Evolutionary conservation across 225 moss, liverwort and hornwort species (phyloP), one percentile per base, ranked within the genome.

Genomic region (Thuidium tamariscinum): DNA sequence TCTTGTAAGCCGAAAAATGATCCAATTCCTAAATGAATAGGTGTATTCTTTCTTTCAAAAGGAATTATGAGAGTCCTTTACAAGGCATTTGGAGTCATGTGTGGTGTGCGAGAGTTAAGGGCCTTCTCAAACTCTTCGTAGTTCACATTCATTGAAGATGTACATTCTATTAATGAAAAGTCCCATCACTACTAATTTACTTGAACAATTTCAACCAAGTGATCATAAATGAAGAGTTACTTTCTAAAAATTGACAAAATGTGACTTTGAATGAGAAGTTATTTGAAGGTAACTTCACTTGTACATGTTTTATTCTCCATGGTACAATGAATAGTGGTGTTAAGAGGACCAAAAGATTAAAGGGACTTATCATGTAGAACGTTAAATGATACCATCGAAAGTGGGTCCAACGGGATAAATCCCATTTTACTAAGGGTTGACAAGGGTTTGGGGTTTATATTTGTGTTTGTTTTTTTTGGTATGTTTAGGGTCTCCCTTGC

Each of bases 1-100:
- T 0, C 5, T 52, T n/a, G 3, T 52, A 13, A 22, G 2, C 4
- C 5, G n/a, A 1, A 3, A 21, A 13, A 8, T 4, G 4, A 75
- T 23, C 5, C 14, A n/a, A 14, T n/a, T 51, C 5, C 0, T 20
- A 1, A 21, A 34, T 13, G 8, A 74, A 34, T 20, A 52, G 23
- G 23, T 75, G 14, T 5, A 54, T 54, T 52, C 5, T n/a, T 75
- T 0, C 8, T 22, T n/a, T 74, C 0, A 13, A 1, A 11, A 74
- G 21, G 13, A 30, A 21, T 34, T 3, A 8, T 34, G 5, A 21
- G 5, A 51, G 3, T 34, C 51, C 1, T n/a, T 52, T 0, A 51
- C 5, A 52, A 52, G 52, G n/a, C 20, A 49, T 32, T 48, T 48
- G 4, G 11, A 48, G 4, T 30, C 72, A 51, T 0, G 0, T 34